Base-by-base conservation (phyloP, 2,329 filamentous ascomycete genomes). In the Diaporthe citri region DNA sequence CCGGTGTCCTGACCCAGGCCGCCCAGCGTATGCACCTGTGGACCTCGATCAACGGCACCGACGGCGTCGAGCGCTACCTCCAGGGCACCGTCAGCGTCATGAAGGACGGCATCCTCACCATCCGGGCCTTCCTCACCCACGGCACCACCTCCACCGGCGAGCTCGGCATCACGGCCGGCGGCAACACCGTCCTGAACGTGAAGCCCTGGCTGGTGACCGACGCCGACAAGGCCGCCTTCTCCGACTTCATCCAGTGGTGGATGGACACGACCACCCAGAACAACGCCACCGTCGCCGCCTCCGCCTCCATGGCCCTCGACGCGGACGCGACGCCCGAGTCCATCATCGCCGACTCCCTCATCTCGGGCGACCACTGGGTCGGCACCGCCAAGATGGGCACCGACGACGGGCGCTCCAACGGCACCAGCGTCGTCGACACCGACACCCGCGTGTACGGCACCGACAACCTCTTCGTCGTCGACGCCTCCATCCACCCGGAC, bases 401-500 rank as follows among this genome's bases (percentile, higher is more conserved):
- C 2, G 87, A 90, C 77, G 87, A 88, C 72, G 88, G 88, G 22
- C 86, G 87, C 12, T 76, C 80, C 73, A 82, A 84, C 69, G 88
- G 89, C 20, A 86, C 84, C 10, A 83, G 88, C 4, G 90, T 92
- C 7, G 89, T 91, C 1, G 90, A 91, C 79, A 79, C 85, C 20
- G 85, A 91, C 81, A 87, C 89, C 55, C 87, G 86, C 79, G 88
- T 91, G 7, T 91, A 88, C 77, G 90, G 90, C 62, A 92, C 88
- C 0, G 87, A 91, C 78, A 92, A 92, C 82, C 83, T 92, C 39
- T 91, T 90, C 79, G 88, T 92, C 10, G 88, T 92, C 13, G 91
- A 93, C 79, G 90, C 88, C 3, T 88, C 87, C 70, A 90, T 93
- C 79, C 91, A 92, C 83, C 91, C 91, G 0, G 91, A 91, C 75